Evolutionary conservation across 2,329 filamentous ascomycete species (phyloP).

Genomic region (Diaporthe citri): DNA sequence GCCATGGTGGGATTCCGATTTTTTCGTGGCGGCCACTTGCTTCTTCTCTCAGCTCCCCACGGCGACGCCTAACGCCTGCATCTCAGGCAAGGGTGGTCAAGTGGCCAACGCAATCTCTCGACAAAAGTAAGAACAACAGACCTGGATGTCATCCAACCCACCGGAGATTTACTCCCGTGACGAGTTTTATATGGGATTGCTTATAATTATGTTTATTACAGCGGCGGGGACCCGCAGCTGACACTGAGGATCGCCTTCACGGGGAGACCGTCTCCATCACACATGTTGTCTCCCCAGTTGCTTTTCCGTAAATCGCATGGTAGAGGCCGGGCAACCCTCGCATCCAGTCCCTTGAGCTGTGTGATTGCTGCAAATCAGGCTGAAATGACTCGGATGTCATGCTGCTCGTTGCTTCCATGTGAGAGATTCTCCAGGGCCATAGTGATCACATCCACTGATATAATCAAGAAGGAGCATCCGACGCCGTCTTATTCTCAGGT

Average conservation of each 20-base stretch:
- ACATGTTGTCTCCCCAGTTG: not conserved
- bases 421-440: not conserved
- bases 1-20: too few relatives aligned
- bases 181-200: not conserved
- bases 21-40: not conserved
- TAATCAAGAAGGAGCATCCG: slow-evolving; percentile 1
- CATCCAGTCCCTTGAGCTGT: not conserved
- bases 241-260: not conserved
- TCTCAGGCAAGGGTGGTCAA: not conserved
- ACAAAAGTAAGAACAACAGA: not conserved
- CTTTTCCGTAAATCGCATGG: not conserved
- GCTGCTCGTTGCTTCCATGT: slow-evolving; percentile 4
- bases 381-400: not conserved
- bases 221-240: not conserved
- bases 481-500: not conserved
- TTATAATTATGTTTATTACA: not conserved
- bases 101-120: not conserved
- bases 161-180: not conserved
- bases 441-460: not conserved
- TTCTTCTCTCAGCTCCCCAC: not conserved
- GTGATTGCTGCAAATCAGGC: not conserved
- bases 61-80: not conserved
- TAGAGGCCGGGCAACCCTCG: not conserved
- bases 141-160: not conserved
- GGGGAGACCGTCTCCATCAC: not conserved